Percentiles rank a stretch among this genome's conserved stretches.
These are phyloP conservation scores for Aureobasidium sp. DNA, from an alignment of 2,329 filamentous ascomycete genomes.

Conservation along the genomic window DNA sequence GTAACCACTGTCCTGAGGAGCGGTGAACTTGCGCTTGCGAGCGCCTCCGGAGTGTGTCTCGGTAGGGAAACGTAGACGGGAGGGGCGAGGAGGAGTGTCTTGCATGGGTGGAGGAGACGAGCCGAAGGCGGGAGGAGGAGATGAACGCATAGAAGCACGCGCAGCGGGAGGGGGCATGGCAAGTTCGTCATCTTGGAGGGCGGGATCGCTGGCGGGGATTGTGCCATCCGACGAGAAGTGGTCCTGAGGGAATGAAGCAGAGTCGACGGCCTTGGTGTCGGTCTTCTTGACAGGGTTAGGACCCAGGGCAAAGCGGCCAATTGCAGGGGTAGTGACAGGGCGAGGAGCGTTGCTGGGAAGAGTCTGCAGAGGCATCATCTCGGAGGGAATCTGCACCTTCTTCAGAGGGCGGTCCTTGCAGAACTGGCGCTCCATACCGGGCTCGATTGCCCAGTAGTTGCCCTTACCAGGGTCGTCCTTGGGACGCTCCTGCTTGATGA, in stretches of 20 bases:
- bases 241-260: conserved; percentile 45
- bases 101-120: conserved; percentile 91
- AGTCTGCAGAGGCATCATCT: conserved; percentile 26
- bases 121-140: conserved; percentile 66
- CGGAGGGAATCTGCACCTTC: conserved; percentile 49
- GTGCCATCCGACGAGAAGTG: conserved; percentile 47
- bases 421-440: conserved; percentile 84
- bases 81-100: conserved; percentile 69
- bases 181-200: conserved; percentile 41
- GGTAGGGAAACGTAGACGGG: conserved; percentile 44
- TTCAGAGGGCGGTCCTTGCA: conserved; percentile 61
- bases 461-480: conserved; percentile 98
- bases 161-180: conserved; percentile 37
- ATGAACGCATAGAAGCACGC: conserved; percentile 49
- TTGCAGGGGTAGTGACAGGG: conserved; percentile 34
- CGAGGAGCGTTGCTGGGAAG: conserved; percentile 22
- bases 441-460: conserved; percentile 91
- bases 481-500: conserved; percentile 88
- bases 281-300: conserved; percentile 25
- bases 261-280: conserved; percentile 40
- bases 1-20: conserved; percentile 91
- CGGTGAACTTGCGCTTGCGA: conserved; percentile 69
- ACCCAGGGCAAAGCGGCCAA: conserved; percentile 30
- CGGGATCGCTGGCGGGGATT: conserved; percentile 45
- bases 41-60: conserved; percentile 57